These are phyloP conservation scores for Stereocaulon alpinum DNA, from an alignment of 495 filamentous ascomycete genomes.

Conservation along the genomic window DNA sequence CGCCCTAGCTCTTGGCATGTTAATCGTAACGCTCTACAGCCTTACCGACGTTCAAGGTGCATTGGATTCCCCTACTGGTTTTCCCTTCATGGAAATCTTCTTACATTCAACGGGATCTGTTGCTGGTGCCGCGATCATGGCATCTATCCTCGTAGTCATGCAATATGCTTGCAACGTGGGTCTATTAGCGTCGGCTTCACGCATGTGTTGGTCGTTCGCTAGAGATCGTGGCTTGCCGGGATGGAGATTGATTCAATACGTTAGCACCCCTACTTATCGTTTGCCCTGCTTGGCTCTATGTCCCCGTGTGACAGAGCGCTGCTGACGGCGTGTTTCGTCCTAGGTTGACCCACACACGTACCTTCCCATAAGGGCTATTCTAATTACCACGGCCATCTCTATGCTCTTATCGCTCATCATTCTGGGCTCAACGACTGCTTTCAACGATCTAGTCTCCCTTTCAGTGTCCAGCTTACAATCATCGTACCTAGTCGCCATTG, in stretches of 20 bases:
- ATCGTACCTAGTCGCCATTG: constrained; percentile 33
- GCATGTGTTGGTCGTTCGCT: constrained; percentile 51
- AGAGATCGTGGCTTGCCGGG: constrained; percentile 47
- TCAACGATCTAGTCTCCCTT: constrained; percentile 36
- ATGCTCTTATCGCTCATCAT: constrained; percentile 34
- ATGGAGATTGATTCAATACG: background rate
- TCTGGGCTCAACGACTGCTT: constrained; percentile 35
- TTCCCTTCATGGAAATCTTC: constrained; percentile 45
- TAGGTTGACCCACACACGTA: constrained; percentile 28
- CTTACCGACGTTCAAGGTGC: constrained; percentile 33
- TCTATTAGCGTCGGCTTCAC: constrained; percentile 41
- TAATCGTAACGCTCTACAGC: constrained; percentile 34
- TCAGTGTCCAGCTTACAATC: constrained; percentile 31
- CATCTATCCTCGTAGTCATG: constrained; percentile 37
- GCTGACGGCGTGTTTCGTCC: background rate
- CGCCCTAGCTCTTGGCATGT: constrained; percentile 33
- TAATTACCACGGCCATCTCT: constrained; percentile 28
- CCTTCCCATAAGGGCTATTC: constrained; percentile 40
- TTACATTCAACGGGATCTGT: constrained; percentile 38
- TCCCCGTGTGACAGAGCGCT: background rate
- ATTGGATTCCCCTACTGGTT: constrained; percentile 32
- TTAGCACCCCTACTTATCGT: background rate
- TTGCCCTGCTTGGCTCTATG: no score
- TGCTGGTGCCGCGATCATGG: constrained; percentile 37
- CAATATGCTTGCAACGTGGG: constrained; percentile 38